Evolutionary conservation across 192 early-diverging fungal genomes (phyloP), one percentile per base, ranked within the genome.

Genomic region (Gonapodya prolifera): DNA sequence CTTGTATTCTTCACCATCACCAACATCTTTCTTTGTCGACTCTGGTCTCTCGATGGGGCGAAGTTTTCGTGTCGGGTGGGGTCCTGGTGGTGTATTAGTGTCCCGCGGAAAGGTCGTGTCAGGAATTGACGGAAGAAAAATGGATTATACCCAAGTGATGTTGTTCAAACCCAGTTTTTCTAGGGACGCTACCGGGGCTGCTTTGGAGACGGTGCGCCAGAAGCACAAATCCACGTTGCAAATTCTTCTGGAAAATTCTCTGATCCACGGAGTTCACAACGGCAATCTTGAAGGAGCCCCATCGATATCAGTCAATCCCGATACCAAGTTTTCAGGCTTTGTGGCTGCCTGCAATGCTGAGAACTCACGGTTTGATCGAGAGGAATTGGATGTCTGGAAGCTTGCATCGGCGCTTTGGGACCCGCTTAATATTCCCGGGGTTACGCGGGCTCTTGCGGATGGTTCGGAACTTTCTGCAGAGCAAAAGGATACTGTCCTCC

Each of bases 41-140:
- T 91, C 92, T 1, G 92, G 94, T 0, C 75, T 95, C 70, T 87
- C 87, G 83, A 92, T 96, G 89, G 91, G 91, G 18, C 87, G 94
- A 45, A 91, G 89, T 76, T 96, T 91, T 77, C 87, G 94, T 69
- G 94, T 92, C 0, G 91, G 94, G 0, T 98, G 94, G 91, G 94
- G 92, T 0, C 89, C 90, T 0, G 88, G 87, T 75, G 95, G 94
- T 17, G 78, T 83, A 69, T 85, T 95, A 34, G 89, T 90, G 0
- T 84, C 86, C 0, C 8, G 45, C 8, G 45, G 45, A 61, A 61
- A 61, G 45, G 45, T 23, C 8, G 23, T 61, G 8, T 61, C 45
- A 16, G 45, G 23, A 80, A 86, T 32, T 90, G 91, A 35, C 77
- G 75, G 30, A 28, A 31, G 2, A 34, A n/a, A 30, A 33, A 28